phyloP scores from a whole-genome alignment of 805 yeast genomes.

The Pichia sporocuriosa region DNA sequence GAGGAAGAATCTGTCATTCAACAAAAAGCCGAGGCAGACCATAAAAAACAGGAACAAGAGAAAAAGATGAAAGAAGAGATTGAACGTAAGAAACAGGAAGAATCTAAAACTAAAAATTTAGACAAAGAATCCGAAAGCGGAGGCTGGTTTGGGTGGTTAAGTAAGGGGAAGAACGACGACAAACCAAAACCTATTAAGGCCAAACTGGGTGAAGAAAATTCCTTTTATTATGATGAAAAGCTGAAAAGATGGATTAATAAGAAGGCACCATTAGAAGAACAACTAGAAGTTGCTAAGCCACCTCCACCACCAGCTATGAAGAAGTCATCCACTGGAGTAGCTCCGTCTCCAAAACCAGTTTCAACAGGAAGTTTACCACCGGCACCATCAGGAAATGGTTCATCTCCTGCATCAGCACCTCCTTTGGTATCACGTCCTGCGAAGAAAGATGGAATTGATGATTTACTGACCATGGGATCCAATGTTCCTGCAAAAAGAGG shows the following conservation, averaged over 20 bases:
- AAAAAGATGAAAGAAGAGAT: conserved; percentile 27
- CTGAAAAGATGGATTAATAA: conserved; percentile 82
- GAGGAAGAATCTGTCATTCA: conserved; percentile 40
- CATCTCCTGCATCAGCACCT: conserved; percentile 1
- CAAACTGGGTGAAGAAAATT: conserved; percentile 72
- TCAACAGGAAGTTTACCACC: background rate
- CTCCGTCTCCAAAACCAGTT: conserved; percentile 9
- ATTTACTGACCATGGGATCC: conserved; percentile 23
- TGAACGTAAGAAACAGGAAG: conserved; percentile 15
- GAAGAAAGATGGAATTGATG: conserved; percentile 26
- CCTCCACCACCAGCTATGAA: conserved; percentile 63
- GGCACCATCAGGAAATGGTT: background rate
- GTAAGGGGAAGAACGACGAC: conserved; percentile 45
- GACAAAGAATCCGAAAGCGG: conserved; percentile 20
- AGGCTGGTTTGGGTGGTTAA: conserved; percentile 58
- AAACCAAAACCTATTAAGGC: conserved; percentile 74
- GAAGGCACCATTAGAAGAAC: conserved; percentile 59
- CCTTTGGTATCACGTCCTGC: background rate
- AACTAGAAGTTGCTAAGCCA: conserved; percentile 44
- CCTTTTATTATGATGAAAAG: conserved; percentile 75
- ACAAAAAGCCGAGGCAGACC: conserved; percentile 21
- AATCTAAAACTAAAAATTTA: conserved; percentile 14
- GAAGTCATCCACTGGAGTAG: conserved; percentile 22
- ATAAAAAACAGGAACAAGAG: conserved; percentile 19
- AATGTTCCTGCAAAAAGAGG: conserved; percentile 32